Evolutionary conservation across 1,284 basidiomycete species (phyloP).

Genomic region (Rhodotorula sp.): DNA sequence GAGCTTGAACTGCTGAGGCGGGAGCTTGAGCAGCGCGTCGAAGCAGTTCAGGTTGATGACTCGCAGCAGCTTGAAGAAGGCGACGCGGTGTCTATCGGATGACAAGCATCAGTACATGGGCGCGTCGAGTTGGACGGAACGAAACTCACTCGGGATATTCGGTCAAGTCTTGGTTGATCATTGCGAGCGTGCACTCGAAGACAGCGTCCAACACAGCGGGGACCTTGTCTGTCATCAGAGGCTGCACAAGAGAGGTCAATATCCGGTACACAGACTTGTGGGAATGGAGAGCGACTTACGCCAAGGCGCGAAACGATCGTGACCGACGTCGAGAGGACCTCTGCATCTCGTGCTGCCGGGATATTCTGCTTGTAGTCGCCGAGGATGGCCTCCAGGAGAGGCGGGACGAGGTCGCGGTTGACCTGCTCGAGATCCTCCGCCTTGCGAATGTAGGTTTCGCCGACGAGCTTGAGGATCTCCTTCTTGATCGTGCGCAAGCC

Average conservation of each 20-base stretch:
- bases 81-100: slow-evolving; percentile 68
- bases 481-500: slow-evolving; percentile 97
- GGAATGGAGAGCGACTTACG: slow-evolving; percentile 55
- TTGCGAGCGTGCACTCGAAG: slow-evolving; percentile 93
- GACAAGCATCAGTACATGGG: no score
- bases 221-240: slow-evolving; percentile 88
- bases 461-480: slow-evolving; percentile 89
- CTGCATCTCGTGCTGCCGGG: slow-evolving; percentile 88
- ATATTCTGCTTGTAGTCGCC: slow-evolving; percentile 96
- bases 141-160: slow-evolving; percentile 77
- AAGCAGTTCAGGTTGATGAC: slow-evolving; percentile 95
- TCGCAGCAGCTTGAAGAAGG: slow-evolving; percentile 94
- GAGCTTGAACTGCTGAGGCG: slow-evolving; percentile 69
- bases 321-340: slow-evolving; percentile 96
- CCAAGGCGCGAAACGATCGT: slow-evolving; percentile 88
- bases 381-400: slow-evolving; percentile 91
- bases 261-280: slow-evolving; percentile 1
- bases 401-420: slow-evolving; percentile 89
- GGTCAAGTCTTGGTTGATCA: slow-evolving; percentile 95
- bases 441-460: slow-evolving; percentile 80
- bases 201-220: slow-evolving; percentile 93
- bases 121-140: background rate
- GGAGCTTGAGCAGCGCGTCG: slow-evolving; percentile 55
- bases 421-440: slow-evolving; percentile 94
- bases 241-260: slow-evolving; percentile 52